Evolutionary conservation across 169 alveolate species (phyloP).

Genomic region (Babesia microti): DNA sequence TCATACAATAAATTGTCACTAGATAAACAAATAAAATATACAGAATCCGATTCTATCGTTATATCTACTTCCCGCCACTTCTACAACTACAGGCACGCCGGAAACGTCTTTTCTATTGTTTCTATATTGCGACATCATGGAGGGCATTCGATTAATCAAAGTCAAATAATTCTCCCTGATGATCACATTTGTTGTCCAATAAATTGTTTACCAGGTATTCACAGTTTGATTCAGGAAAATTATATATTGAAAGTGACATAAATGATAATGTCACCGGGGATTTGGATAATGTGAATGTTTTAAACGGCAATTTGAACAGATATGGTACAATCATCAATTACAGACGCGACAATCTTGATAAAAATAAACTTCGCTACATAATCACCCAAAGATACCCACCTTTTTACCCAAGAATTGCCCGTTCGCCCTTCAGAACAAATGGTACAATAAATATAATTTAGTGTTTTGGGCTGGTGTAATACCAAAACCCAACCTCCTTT

Average conservation of each 20-base stretch:
- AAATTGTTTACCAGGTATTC: conserved; percentile 18
- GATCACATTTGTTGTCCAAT: conserved; percentile 40
- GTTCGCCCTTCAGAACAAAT: conserved; percentile 9
- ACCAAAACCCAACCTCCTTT: conserved; percentile 20
- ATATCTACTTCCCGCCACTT: conserved; percentile 55
- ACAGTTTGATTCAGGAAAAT: conserved; percentile 20
- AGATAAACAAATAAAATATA: conserved; percentile 28
- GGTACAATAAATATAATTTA: not conserved
- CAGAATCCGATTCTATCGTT: conserved; percentile 36
- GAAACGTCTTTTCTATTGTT: conserved; percentile 30
- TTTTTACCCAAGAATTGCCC: conserved; percentile 21
- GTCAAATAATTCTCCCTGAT: conserved; percentile 15
- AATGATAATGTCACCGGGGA: conserved; percentile 10
- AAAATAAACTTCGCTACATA: conserved; percentile 15
- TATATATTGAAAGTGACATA: conserved; percentile 23
- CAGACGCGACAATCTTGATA: conserved; percentile 6
- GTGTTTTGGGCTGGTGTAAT: conserved; percentile 6
- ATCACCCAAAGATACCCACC: conserved; percentile 40
- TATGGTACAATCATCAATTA: conserved; percentile 17
- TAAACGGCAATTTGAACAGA: conserved; percentile 7
- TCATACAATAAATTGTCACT: not conserved
- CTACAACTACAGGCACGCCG: conserved; percentile 59
- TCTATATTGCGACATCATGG: conserved; percentile 14
- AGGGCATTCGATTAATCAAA: conserved; percentile 7
- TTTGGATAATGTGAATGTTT: conserved; percentile 11